Percentiles rank a stretch among this genome's conserved stretches.
phyloP scores from a whole-genome alignment of 1,284 basidiomycete genomes.

The Filobasidium uniguttulatum region DNA sequence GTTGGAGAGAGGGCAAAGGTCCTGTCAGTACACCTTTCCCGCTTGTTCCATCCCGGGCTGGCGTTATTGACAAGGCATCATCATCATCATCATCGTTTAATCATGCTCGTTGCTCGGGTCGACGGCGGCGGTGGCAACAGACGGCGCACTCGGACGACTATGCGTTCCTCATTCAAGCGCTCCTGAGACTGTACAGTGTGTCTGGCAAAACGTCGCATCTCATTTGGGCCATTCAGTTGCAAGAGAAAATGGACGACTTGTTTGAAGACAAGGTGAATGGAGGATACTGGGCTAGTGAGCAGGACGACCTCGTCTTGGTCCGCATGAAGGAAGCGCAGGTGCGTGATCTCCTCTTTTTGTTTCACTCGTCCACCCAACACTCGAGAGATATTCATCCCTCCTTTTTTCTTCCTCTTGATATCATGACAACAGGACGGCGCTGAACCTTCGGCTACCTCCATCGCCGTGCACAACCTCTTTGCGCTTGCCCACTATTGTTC shows the following conservation, averaged over 20 bases:
- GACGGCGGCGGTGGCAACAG: background rate
- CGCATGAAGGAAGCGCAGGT: slow-evolving; percentile 39
- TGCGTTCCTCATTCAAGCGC: slow-evolving; percentile 26
- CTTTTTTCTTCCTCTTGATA: too few species aligned
- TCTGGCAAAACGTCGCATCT: slow-evolving; percentile 34
- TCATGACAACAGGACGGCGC: slow-evolving; percentile 35
- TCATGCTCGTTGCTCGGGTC: background rate
- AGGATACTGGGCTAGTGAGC: slow-evolving; percentile 39
- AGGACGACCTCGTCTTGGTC: slow-evolving; percentile 37
- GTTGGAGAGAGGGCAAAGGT: slow-evolving; percentile 29
- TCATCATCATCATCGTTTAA: too few species aligned
- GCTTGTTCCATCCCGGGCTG: background rate
- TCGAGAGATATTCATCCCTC: background rate
- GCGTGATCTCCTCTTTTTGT: background rate
- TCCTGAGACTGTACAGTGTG: slow-evolving; percentile 38
- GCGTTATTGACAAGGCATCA: too few species aligned
- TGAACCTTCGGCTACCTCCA: slow-evolving; percentile 39
- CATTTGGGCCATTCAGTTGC: slow-evolving; percentile 35
- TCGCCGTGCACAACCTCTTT: slow-evolving; percentile 38
- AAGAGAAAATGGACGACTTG: slow-evolving; percentile 38
- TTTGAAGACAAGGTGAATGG: slow-evolving; percentile 39
- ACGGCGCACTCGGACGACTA: slow-evolving; percentile 31
- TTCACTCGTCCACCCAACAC: background rate
- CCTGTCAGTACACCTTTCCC: slow-evolving; percentile 17
- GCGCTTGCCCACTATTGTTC: slow-evolving; percentile 32